Evolutionary conservation across 2,329 filamentous ascomycete species (phyloP).

Genomic region (Aureobasidium sp.): DNA sequence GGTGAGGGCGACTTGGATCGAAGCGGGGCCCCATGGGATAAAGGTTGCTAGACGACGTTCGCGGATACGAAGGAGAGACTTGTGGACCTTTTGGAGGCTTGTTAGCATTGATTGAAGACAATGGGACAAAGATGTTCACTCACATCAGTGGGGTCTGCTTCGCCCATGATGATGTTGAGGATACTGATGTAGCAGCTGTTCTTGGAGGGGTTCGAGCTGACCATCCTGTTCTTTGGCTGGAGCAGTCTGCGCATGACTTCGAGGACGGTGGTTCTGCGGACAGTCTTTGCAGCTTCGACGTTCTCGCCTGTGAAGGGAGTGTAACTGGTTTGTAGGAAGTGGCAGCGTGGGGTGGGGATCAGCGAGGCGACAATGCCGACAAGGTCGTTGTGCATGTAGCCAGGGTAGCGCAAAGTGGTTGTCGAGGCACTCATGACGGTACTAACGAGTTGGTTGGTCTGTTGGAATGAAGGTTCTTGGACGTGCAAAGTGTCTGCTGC

Average conservation of each 20-base stretch:
- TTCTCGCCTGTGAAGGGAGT: slow-evolving; percentile 96
- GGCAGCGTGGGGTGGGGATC: slow-evolving; percentile 91
- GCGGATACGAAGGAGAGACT: slow-evolving; percentile 90
- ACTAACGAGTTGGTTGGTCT: slow-evolving; percentile 91
- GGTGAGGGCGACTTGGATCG: slow-evolving; percentile 92
- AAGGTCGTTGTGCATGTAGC: slow-evolving; percentile 99
- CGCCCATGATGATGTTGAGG: slow-evolving; percentile 96
- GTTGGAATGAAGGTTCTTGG: slow-evolving; percentile 90
- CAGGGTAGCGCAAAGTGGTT: slow-evolving; percentile 90
- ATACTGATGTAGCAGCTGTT: slow-evolving; percentile 99
- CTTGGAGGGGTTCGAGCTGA: slow-evolving; percentile 89
- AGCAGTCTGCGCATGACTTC: slow-evolving; percentile 94
- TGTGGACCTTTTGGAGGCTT: slow-evolving; percentile 59
- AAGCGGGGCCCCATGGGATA: slow-evolving; percentile 96
- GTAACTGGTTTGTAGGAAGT: slow-evolving; percentile 98
- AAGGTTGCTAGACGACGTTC: slow-evolving; percentile 92
- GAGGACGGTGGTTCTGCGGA: slow-evolving; percentile 94
- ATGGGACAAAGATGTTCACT: slow-evolving; percentile 18
- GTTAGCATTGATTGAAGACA: background rate
- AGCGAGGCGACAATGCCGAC: slow-evolving; percentile 93
- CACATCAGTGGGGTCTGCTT: slow-evolving; percentile 92
- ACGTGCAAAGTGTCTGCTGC: slow-evolving; percentile 91
- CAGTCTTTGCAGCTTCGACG: slow-evolving; percentile 93
- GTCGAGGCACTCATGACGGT: slow-evolving; percentile 99
- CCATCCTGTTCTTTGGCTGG: slow-evolving; percentile 99